phyloP scores from a whole-genome alignment of 495 filamentous ascomycete genomes.

The Neohortaea acidophila region DNA sequence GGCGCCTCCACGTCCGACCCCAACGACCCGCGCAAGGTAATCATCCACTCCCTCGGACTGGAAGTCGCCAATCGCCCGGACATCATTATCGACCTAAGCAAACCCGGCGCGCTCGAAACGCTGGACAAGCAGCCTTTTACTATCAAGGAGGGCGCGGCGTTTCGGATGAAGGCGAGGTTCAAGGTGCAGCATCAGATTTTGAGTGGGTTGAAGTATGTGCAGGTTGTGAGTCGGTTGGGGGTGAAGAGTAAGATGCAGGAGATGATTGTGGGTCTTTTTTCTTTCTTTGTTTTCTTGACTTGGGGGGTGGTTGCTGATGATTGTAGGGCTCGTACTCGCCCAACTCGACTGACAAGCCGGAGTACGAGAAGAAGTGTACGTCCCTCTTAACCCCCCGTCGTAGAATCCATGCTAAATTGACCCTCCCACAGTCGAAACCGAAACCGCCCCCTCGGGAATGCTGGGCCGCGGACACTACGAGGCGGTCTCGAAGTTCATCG shows the following conservation, averaged over 20 bases:
- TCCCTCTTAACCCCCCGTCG: slow-evolving; percentile 7
- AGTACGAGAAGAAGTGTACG: slow-evolving; percentile 86
- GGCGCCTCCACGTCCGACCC: slow-evolving; percentile 42
- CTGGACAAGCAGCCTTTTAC: slow-evolving; percentile 84
- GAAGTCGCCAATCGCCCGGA: slow-evolving; percentile 62
- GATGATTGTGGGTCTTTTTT: slow-evolving; percentile 73
- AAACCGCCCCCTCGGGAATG: slow-evolving; percentile 84
- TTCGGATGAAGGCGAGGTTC: slow-evolving; percentile 85
- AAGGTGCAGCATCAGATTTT: slow-evolving; percentile 92
- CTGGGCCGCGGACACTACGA: slow-evolving; percentile 73
- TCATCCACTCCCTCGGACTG: slow-evolving; percentile 80
- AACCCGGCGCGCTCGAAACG: slow-evolving; percentile 44
- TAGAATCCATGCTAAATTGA: background rate
- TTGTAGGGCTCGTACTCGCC: slow-evolving; percentile 70
- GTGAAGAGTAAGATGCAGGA: slow-evolving; percentile 79
- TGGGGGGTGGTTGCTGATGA: background rate
- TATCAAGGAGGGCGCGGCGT: slow-evolving; percentile 87
- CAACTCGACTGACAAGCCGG: slow-evolving; percentile 65
- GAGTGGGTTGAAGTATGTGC: slow-evolving; percentile 85
- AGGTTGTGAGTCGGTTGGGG: slow-evolving; percentile 76
- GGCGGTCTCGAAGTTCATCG: slow-evolving; percentile 70
- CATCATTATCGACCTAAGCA: slow-evolving; percentile 67
- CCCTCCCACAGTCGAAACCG: slow-evolving; percentile 51
- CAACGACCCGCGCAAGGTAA: slow-evolving; percentile 64
- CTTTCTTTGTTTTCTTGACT: too few relatives aligned